phyloP scores from a whole-genome alignment of 140 eudicot genomes.

The Flaveria floridana region DNA sequence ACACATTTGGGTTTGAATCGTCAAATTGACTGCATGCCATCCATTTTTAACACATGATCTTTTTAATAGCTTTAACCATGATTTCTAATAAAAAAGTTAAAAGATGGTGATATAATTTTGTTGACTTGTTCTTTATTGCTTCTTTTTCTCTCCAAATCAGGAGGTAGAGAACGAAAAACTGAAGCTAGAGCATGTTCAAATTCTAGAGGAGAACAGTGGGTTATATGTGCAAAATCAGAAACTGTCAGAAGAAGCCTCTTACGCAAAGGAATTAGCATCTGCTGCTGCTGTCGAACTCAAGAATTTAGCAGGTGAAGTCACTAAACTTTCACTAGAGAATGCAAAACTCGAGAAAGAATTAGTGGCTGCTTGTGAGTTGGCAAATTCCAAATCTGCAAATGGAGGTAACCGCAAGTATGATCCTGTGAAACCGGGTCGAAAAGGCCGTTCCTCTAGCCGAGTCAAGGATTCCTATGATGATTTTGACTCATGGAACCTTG shows the following conservation, averaged over 20 bases:
- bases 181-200: constrained; percentile 71
- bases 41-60: not conserved
- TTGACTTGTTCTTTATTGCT: constrained; percentile 4
- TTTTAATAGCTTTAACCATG: not conserved
- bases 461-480: constrained; percentile 64
- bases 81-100: not conserved
- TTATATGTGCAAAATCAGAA: constrained; percentile 87
- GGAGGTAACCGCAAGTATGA: constrained; percentile 60
- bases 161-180: constrained; percentile 87
- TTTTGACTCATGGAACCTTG: constrained; percentile 75
- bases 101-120: constrained; percentile 14
- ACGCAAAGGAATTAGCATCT: constrained; percentile 95
- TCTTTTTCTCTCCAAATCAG: constrained; percentile 41
- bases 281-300: constrained; percentile 97
- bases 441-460: constrained; percentile 62
- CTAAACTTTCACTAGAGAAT: constrained; percentile 78
- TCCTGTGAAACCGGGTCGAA: constrained; percentile 49
- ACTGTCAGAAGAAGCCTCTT: constrained; percentile 95
- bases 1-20: not conserved
- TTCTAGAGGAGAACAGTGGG: constrained; percentile 90
- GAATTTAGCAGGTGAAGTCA: constrained; percentile 88
- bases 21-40: not conserved
- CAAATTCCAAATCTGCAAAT: constrained; percentile 45
- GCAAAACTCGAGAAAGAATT: constrained; percentile 80
- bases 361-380: constrained; percentile 62